Base-by-base conservation (phyloP, 2,329 filamentous ascomycete species). In the Claviceps pusilla region DNA sequence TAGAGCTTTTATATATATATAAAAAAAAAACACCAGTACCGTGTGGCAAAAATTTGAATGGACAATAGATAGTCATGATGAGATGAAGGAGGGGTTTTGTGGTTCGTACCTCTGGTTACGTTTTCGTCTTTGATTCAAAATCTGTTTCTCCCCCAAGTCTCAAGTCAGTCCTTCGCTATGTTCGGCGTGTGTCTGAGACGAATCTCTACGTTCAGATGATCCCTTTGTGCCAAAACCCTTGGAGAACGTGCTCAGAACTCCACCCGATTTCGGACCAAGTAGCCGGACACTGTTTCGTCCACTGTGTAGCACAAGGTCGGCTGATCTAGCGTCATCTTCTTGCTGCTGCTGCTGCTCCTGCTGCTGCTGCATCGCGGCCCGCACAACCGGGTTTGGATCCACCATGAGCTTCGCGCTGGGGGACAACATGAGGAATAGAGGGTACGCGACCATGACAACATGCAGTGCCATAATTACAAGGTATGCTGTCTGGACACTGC, bases 401-500 rank as follows among this genome's bases (percentile, higher is more conserved):
- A 76, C 73, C 53, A 78, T 63, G 11, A 64, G 60, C 56, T 70
- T 71, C 0, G 75, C 78, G 55, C 77, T 74, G 12, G 60, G 65
- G n/a, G 72, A 67, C 31, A 71, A 59, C 43, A 71, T 69, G 19
- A 82, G 64, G 58, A 76, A 78, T 4, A 76, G 57, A 0, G 78
- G 73, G 56, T 78, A 80, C 2, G 71, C 60, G 39, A 74, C 65
- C 24, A 73, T 72, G 29, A 73, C 64, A 0, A 70, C 69, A 50
- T 78, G 69, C 31, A 81, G 64, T 3, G 68, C 73, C 3, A 84
- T 69, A 2, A 87, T 79, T 4, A 89, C 73, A 37, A 80, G 69
- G 65, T 86, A 86, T 0, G 83, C 80, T 39, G 77, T 76, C 12
- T 80, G 80, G 11, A 86, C 82, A 49, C 74, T 73, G 16, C 80